A percentile compares a stretch with the other conserved stretches of the same genome.
Evolutionary conservation across 257 asterid species (phyloP).

Genomic region (Fraxinus excelsior): DNA sequence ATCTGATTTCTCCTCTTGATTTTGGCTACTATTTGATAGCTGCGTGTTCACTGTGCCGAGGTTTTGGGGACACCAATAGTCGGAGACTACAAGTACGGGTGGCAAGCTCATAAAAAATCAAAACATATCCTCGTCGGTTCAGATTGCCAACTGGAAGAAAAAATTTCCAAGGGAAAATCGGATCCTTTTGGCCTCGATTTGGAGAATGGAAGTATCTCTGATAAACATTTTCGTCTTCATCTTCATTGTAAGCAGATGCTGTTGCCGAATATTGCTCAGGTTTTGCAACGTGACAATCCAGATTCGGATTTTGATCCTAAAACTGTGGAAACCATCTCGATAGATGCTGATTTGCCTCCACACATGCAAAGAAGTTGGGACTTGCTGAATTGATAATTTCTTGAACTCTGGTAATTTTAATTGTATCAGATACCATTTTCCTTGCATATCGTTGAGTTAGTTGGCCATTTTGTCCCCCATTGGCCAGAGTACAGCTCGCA

Average conservation of each 20-base stretch:
- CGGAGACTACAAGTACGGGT: constrained; percentile 92
- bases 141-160: constrained; percentile 17
- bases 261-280: constrained; percentile 66
- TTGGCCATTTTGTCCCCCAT: too few relatives aligned
- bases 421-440: too few relatives aligned
- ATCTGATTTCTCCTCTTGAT: constrained; percentile 5
- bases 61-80: constrained; percentile 97
- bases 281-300: constrained; percentile 37
- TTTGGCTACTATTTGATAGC: constrained; percentile 40
- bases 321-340: constrained; percentile 38
- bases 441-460: too few relatives aligned
- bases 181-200: constrained; percentile 44
- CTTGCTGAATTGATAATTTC: constrained; percentile 30
- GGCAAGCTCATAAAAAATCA: constrained; percentile 82
- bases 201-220: constrained; percentile 66
- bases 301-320: constrained; percentile 36
- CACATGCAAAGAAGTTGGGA: constrained; percentile 94
- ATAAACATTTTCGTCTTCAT: constrained; percentile 69
- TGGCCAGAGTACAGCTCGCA: too few relatives aligned
- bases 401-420: neutral
- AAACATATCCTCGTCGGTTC: constrained; percentile 36
- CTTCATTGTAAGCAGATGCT: constrained; percentile 87
- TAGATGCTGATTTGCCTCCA: constrained; percentile 68
- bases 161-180: constrained; percentile 21
- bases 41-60: constrained; percentile 95